Evolutionary conservation across 2,329 filamentous ascomycete species (phyloP).

Genomic region (Knufia petricola): DNA sequence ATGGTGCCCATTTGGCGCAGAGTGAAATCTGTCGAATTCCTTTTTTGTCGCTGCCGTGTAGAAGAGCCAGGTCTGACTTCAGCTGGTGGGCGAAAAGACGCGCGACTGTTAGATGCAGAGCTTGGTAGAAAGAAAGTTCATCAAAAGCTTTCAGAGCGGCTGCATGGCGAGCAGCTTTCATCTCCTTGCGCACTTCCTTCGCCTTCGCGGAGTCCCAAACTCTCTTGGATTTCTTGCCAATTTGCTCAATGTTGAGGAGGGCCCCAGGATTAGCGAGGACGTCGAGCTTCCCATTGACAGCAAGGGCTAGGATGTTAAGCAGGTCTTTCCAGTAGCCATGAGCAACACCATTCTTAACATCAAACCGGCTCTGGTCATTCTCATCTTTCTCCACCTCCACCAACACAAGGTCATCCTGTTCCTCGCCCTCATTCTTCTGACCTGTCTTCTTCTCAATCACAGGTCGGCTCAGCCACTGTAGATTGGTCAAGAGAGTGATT

Average conservation of each 20-base stretch:
- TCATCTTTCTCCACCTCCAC: constrained; percentile 24
- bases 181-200: constrained; percentile 23
- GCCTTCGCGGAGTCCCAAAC: constrained; percentile 8
- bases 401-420: constrained; percentile 29
- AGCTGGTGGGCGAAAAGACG: constrained; percentile 50
- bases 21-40: constrained; percentile 43
- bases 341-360: constrained; percentile 41
- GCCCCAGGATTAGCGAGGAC: constrained; percentile 30
- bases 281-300: constrained; percentile 40
- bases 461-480: constrained; percentile 47
- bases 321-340: constrained; percentile 57
- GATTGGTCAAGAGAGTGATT: constrained; percentile 43
- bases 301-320: constrained; percentile 47
- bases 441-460: constrained; percentile 41
- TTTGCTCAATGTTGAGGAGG: constrained; percentile 34
- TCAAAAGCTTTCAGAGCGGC: constrained; percentile 34
- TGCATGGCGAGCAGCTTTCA: constrained; percentile 34
- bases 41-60: constrained; percentile 33
- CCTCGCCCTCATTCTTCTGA: constrained; percentile 35
- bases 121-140: constrained; percentile 39
- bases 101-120: constrained; percentile 44
- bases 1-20: constrained; percentile 53
- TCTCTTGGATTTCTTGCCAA: constrained; percentile 14
- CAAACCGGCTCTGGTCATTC: constrained; percentile 28
- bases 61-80: constrained; percentile 35